Evolutionary conservation across 352 stramenopile species (phyloP).

Genomic region (Globisporangium viniferum): DNA sequence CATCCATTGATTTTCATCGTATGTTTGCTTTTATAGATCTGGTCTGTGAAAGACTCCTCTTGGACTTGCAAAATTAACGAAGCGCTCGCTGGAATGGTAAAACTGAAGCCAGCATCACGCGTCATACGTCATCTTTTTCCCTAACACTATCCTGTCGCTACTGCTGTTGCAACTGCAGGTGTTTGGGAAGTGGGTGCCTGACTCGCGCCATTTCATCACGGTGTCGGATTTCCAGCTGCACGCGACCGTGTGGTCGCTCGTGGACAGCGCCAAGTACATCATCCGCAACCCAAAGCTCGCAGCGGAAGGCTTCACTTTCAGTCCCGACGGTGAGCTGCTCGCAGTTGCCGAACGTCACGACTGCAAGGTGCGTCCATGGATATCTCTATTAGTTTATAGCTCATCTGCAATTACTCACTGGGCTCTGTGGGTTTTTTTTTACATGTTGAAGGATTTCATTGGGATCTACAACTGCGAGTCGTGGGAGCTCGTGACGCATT

Average conservation of each 20-base stretch:
- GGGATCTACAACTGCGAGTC: conserved; percentile 72
- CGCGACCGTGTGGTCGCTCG: conserved; percentile 75
- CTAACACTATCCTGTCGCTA: neutral
- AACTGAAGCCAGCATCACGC: neutral
- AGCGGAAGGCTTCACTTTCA: conserved; percentile 66
- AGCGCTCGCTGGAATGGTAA: conserved; percentile 59
- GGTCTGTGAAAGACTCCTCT: conserved; percentile 59
- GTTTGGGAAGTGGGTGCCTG: conserved; percentile 48
- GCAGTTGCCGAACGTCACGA: conserved; percentile 71
- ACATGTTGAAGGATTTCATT: conserved; percentile 49
- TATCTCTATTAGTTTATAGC: conserved; percentile 1
- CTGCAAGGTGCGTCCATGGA: conserved; percentile 48
- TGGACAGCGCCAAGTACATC: conserved; percentile 52
- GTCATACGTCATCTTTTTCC: neutral
- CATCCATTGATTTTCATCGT: neutral
- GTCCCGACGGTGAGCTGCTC: conserved; percentile 47
- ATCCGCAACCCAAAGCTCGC: conserved; percentile 71
- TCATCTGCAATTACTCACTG: neutral
- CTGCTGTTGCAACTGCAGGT: conserved; percentile 11
- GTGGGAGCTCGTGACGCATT: conserved; percentile 73
- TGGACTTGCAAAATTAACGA: conserved; percentile 77
- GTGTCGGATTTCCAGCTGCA: conserved; percentile 86
- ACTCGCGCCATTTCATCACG: conserved; percentile 67
- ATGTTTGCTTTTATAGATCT: conserved; percentile 27
- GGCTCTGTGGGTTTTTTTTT: neutral